Evolutionary conservation across 352 stramenopile species (phyloP).

Genomic region (Phytophthora sansomeana): DNA sequence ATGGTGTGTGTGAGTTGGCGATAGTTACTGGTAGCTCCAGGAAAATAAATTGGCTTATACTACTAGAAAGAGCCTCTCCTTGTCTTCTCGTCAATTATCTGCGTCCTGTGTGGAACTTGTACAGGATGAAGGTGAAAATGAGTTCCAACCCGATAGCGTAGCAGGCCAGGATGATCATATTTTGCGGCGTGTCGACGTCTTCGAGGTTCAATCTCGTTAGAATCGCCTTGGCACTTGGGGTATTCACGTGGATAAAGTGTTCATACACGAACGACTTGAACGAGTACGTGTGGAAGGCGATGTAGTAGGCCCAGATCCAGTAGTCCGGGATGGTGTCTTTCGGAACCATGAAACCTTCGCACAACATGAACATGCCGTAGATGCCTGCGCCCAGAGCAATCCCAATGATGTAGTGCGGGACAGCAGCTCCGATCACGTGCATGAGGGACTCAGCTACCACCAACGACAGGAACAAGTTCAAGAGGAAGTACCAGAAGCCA

Average conservation of each 20-base stretch:
- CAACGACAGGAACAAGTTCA: constrained; percentile 74
- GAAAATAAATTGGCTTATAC: too few species aligned
- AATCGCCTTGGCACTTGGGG: constrained; percentile 21
- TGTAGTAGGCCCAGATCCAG: constrained; percentile 82
- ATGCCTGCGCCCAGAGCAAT: constrained; percentile 75
- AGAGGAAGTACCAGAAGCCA: constrained; percentile 56
- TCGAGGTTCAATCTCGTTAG: constrained; percentile 50
- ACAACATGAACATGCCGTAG: constrained; percentile 87
- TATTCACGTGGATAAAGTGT: constrained; percentile 49
- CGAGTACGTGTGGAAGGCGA: constrained; percentile 81
- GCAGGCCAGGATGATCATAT: constrained; percentile 55
- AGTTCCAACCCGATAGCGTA: constrained; percentile 52
- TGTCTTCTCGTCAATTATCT: constrained; percentile 6
- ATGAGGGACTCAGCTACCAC: constrained; percentile 79
- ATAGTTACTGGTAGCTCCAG: too few species aligned
- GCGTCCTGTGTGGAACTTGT: constrained; percentile 32
- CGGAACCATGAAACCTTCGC: constrained; percentile 78
- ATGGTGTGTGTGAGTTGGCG: too few species aligned
- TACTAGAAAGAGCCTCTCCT: too few species aligned
- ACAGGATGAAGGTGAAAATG: constrained; percentile 46
- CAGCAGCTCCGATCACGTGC: constrained; percentile 65
- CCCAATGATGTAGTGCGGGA: constrained; percentile 82
- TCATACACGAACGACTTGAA: constrained; percentile 84
- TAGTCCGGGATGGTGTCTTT: constrained; percentile 57
- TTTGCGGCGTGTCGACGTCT: constrained; percentile 43